Conservation (phyloP, 2,329 filamentous ascomycete genomes). For the Paracamarosporium sp. region DNA sequence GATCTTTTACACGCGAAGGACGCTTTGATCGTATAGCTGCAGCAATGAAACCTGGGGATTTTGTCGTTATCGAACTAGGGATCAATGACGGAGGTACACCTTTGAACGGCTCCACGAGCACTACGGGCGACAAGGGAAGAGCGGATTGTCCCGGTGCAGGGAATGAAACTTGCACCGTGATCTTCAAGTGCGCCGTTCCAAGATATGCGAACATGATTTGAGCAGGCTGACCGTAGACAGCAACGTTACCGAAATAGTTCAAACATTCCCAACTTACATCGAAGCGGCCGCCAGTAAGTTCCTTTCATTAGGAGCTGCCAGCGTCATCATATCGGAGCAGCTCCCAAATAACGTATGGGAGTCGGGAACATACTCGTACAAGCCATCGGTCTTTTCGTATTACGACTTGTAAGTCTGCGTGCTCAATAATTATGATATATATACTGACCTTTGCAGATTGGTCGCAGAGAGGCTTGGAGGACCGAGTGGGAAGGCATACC, state of each 20-base stretch:
- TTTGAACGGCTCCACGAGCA: slow-evolving; percentile 59
- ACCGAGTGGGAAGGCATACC: slow-evolving; percentile 34
- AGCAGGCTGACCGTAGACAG: slow-evolving; percentile 19
- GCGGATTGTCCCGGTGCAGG: slow-evolving; percentile 64
- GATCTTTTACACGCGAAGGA: slow-evolving; percentile 69
- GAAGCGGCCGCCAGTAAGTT: slow-evolving; percentile 61
- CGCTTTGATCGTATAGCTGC: slow-evolving; percentile 64
- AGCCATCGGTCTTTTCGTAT: slow-evolving; percentile 59
- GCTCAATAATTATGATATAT: neutral
- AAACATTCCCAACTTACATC: slow-evolving; percentile 66
- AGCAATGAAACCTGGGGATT: slow-evolving; percentile 62
- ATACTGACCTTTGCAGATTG: slow-evolving; percentile 13
- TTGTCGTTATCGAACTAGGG: slow-evolving; percentile 72
- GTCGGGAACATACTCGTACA: slow-evolving; percentile 56
- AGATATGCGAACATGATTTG: neutral
- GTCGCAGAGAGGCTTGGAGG: slow-evolving; percentile 50
- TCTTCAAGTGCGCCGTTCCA: slow-evolving; percentile 40
- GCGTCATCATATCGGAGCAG: slow-evolving; percentile 60
- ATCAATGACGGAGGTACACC: slow-evolving; percentile 63
- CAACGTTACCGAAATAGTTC: slow-evolving; percentile 59
- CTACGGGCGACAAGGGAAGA: slow-evolving; percentile 62
- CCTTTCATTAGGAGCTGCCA: slow-evolving; percentile 60
- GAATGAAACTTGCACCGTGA: slow-evolving; percentile 58
- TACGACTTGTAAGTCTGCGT: slow-evolving; percentile 14
- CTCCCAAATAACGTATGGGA: slow-evolving; percentile 69